Evolutionary conservation across 2,329 filamentous ascomycete genomes (phyloP), one percentile per base, ranked within the genome.

Genomic region (Diaporthe citriasiana): DNA sequence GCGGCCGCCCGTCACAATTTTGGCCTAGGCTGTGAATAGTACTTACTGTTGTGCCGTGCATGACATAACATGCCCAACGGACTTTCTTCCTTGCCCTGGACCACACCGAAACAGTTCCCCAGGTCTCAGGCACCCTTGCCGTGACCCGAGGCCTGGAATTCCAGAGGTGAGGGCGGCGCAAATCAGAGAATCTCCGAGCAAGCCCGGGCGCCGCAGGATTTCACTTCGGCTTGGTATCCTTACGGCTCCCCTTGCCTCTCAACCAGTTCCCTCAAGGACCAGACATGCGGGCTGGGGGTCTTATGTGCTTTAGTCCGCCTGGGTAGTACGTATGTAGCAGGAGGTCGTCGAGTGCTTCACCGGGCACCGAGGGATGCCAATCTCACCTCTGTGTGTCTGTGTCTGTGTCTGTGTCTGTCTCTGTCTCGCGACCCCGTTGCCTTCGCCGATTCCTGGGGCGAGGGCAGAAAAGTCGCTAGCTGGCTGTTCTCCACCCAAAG

Each of bases 81-180:
- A 66, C n/a, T 66, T 51, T 66, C 45, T 51, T 35, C 22, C 30
- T 25, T 33, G 45, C 30, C 63, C 47, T 53, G 47, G 63, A 30
- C 63, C 45, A 53, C 45, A 40, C 63, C 63, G 63, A 68, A 68
- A 68, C 63, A 68, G 47, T 68, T 40, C 63, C 63, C 63, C 63
- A 53, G 63, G 63, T 68, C 63, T 68, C 63, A 68, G 63, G 63
- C 22, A 68, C 47, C 63, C 63, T 53, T 68, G 63, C 63, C 63
- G 47, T 38, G 30, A 40, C n/a, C 63, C 63, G 33, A 68, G 63
- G 47, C 25, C 63, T 68, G 63, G 47, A 68, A 68, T 53, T 51
- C 47, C n/a, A 50, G 38, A 40, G 47, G 19, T 38, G 33, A 51
- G 47, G 22, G 45, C n/a, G 57, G 33, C 63, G 25, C 63, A 53